phyloP scores from a whole-genome alignment of 2,329 filamentous ascomycete genomes.

The Penicillium olsonii region DNA sequence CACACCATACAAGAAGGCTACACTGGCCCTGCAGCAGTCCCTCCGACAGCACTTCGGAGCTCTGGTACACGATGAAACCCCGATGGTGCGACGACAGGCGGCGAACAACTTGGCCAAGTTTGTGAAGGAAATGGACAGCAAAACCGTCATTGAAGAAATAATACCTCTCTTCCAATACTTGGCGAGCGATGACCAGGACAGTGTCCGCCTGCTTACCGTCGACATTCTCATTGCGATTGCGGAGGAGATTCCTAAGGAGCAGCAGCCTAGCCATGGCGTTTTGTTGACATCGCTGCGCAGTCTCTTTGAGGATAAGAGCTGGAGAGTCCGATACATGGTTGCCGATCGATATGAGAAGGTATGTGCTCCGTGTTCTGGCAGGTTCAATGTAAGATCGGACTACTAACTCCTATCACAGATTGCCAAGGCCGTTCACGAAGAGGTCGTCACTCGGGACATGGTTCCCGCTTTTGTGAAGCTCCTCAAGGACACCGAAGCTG shows the following conservation, averaged over 20 bases:
- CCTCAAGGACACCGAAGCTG: constrained; percentile 95
- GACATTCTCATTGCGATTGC: constrained; percentile 96
- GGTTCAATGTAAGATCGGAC: background rate
- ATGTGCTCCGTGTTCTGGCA: constrained; percentile 15
- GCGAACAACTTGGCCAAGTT: constrained; percentile 97
- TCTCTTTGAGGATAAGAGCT: constrained; percentile 98
- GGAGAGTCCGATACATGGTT: constrained; percentile 99
- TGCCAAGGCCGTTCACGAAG: constrained; percentile 96
- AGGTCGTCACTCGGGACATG: constrained; percentile 89
- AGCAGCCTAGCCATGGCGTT: constrained; percentile 94
- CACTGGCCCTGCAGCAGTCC: constrained; percentile 82
- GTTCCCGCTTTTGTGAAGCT: constrained; percentile 97
- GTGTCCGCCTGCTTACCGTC: constrained; percentile 90
- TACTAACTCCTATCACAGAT: constrained; percentile 61
- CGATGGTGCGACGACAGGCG: constrained; percentile 96
- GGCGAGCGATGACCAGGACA: constrained; percentile 95
- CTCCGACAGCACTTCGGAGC: constrained; percentile 89
- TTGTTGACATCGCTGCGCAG: constrained; percentile 85
- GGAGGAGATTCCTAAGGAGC: constrained; percentile 95
- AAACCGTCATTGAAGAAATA: constrained; percentile 96
- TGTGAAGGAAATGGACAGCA: constrained; percentile 91
- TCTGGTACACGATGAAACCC: constrained; percentile 96
- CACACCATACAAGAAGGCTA: constrained; percentile 88
- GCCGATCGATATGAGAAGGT: constrained; percentile 98
- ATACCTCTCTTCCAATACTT: constrained; percentile 98